Base-by-base conservation (phyloP, 2,329 filamentous ascomycete species). In the Hypoxylon rubiginosum region DNA sequence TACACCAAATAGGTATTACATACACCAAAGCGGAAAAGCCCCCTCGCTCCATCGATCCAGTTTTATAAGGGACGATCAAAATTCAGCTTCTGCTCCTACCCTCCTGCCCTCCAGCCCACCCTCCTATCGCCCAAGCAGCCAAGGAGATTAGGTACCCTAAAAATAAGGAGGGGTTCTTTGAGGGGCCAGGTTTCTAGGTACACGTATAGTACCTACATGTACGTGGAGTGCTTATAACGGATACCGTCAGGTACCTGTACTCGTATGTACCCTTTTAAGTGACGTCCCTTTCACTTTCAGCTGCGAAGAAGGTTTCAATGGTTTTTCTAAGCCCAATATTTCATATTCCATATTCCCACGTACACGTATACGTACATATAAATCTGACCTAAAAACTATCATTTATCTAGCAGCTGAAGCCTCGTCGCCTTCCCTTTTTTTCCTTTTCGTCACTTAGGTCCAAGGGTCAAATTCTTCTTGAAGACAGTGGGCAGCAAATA, bases 21-120 rank as follows among this genome's bases (percentile, higher is more conserved):
- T 7, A 28, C 48, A 46, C 55, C 48, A 21, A 52, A 49, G n/a
- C 39, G 46, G 48, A 28, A 45, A 39, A 15, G 17, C 46, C 39
- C 32, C 34, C 34, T 65, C 53, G 24, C 39, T 48, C 56, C 55
- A 57, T 61, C 48, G n/a, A 19, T 39, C 55, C 59, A 55, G 5
- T 63, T 61, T 58, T 55, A 45, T 57, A 64, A 49, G 54, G 49
- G 66, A 50, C 66, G 66, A 68, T 68, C 66, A 30, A 68, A 66
- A 68, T 68, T 66, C 62, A 68, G 62, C 55, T 24, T 24, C 21
- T 68, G 43, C 51, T 61, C 64, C 48, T 54, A 62, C 64, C 45
- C 51, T 49, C 21, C 21, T 11, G 28, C 26, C 4, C 46, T 49
- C 39, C 39, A 3, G n/a, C n/a, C n/a, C 21, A 24, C 17, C 39